Conservation (phyloP, 352 stramenopile genomes). For the Phytopythium aichiense region DNA sequence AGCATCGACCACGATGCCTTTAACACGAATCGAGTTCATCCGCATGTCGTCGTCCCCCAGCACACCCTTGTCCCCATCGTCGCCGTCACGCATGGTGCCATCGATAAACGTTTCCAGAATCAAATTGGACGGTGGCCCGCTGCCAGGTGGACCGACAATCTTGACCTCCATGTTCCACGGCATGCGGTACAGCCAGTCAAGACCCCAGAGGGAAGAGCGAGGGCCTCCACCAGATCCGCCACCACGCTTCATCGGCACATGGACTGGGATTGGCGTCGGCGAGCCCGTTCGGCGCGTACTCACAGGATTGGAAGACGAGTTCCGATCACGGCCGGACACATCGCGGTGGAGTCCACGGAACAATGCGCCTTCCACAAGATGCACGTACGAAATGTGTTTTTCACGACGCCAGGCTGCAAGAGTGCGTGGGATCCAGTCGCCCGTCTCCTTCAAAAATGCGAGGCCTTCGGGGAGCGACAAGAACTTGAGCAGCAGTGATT, state of each 20-base stretch:
- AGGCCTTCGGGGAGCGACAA: constrained; percentile 76
- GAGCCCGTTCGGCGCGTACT: constrained; percentile 46
- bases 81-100: constrained; percentile 68
- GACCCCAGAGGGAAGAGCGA: constrained; percentile 70
- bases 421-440: constrained; percentile 81
- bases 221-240: constrained; percentile 57
- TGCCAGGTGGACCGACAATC: constrained; percentile 81
- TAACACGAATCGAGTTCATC: constrained; percentile 87
- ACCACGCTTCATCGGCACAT: constrained; percentile 79
- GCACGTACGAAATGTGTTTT: constrained; percentile 85
- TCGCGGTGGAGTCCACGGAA: constrained; percentile 82
- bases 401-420: constrained; percentile 72
- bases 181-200: constrained; percentile 89
- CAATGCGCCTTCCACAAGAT: constrained; percentile 74
- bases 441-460: constrained; percentile 72
- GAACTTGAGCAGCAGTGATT: constrained; percentile 82
- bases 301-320: constrained; percentile 13
- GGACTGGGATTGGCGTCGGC: constrained; percentile 78
- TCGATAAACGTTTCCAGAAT: constrained; percentile 89
- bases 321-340: constrained; percentile 62
- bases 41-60: constrained; percentile 75
- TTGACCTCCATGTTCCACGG: constrained; percentile 92
- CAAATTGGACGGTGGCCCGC: constrained; percentile 77
- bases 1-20: constrained; percentile 84
- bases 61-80: constrained; percentile 55